Base-by-base conservation (phyloP, 2,329 filamentous ascomycete genomes). In the Clathrospora elynae region DNA sequence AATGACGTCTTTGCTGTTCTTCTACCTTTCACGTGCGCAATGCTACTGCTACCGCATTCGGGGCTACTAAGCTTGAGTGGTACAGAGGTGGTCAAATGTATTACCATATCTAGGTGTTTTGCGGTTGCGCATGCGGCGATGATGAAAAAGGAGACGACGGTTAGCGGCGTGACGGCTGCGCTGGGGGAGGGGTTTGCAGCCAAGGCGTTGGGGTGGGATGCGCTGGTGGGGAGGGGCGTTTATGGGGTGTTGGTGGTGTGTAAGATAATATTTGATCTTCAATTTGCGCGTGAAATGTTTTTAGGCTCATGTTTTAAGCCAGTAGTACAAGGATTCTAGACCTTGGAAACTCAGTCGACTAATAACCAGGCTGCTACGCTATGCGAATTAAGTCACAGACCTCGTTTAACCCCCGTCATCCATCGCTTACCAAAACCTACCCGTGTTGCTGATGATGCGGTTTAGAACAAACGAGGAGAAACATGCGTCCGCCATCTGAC, bases 171-270 rank as follows among this genome's bases (percentile, higher is more conserved):
- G 1, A 1, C 49, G 0, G 31, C 26, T 4, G 49, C 45, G 5
- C 31, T 64, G 6, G 25, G 30, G 10, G 18, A 46, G 20, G 36
- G 51, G 31, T 25, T 42, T 43, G 45, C 62, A 17, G 53, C 63
- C 1, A 64, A 53, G 36, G 53, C 59, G 23, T 28, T 67, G 22
- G 61, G 49, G 1, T 66, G 61, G 57, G 62, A 67, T 53, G 53
- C 49, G n/a, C 31, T 58, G 6, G 5, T 64, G 11, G 54, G 56
- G 6, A 31, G 24, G 3, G 19, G 56, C n/a, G 39, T 65, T 3
- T 52, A 35, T 38, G 34, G 34, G 5, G 49, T 55, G 4, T 18
- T 62, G 31, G 42, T 3, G 62, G 61, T 2, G 55, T 66, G 3
- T 65, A 32, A 41, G 17, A 13, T n/a, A n/a, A n/a, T n/a, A n/a